A percentile compares a stretch with the other conserved stretches of the same genome.
These are phyloP conservation scores for Gracilaria caudata DNA, from an alignment of 23 red algal species.

Conservation along the genomic window DNA sequence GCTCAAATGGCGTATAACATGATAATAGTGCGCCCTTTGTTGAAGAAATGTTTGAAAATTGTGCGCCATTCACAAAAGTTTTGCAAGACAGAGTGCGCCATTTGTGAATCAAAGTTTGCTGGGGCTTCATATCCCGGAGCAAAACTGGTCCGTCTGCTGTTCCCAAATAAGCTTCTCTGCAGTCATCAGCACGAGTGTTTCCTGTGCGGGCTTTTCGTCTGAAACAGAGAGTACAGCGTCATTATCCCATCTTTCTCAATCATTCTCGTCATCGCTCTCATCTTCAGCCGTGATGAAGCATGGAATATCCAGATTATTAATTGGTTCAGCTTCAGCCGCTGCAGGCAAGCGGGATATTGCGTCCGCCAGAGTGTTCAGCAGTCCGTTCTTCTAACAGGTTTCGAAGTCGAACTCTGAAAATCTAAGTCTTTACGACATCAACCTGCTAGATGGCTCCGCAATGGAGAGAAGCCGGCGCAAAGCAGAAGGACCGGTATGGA, in stretches of 20 bases:
- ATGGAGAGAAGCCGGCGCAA: background rate
- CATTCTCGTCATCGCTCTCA: background rate
- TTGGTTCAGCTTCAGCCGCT: background rate
- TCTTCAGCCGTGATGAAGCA: background rate
- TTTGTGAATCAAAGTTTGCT: too few relatives aligned
- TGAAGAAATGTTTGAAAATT: too few relatives aligned
- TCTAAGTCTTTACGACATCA: background rate
- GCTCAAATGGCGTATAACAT: too few relatives aligned
- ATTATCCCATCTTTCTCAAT: background rate
- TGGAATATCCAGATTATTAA: conserved; percentile 1
- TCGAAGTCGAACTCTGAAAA: background rate
- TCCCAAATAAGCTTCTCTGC: conserved; percentile 27
- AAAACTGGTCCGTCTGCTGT: conserved; percentile 6
- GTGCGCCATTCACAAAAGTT: too few relatives aligned
- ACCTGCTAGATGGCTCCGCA: background rate
- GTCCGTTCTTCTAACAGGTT: background rate
- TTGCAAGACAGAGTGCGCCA: too few relatives aligned
- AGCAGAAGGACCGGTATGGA: background rate
- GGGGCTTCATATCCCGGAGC: background rate
- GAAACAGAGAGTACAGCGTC: background rate
- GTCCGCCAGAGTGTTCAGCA: conserved; percentile 16
- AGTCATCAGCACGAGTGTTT: conserved; percentile 8
- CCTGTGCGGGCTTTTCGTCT: background rate
- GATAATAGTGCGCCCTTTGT: too few relatives aligned
- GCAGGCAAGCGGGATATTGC: conserved; percentile 12